phyloP scores from a whole-genome alignment of 163 green algal genomes.

The Chlorella variabilis region DNA sequence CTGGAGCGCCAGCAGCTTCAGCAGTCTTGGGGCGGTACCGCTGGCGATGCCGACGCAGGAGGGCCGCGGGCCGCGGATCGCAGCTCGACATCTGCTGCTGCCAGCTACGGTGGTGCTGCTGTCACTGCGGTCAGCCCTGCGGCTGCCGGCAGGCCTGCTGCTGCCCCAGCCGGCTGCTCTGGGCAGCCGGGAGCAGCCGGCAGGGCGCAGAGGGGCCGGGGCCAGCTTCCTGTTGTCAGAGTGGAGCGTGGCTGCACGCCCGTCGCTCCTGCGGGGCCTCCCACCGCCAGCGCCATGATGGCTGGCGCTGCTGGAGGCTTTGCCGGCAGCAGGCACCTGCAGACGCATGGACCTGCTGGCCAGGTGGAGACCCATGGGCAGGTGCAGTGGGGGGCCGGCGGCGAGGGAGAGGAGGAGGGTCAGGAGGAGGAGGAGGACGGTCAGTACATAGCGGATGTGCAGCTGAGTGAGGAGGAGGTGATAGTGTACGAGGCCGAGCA shows the following conservation, averaged over 20 bases:
- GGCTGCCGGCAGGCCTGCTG: neutral
- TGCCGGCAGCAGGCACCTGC: neutral
- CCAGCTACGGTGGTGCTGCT: no score
- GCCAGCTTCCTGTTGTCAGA: neutral
- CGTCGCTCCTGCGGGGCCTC: neutral
- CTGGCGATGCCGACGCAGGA: no score
- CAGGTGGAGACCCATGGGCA: neutral
- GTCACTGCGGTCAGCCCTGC: neutral
- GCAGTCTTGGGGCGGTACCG: slow-evolving; percentile 9
- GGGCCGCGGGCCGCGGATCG: no score
- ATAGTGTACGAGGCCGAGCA: neutral
- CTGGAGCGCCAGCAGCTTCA: slow-evolving; percentile 71
- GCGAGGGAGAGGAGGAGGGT: neutral
- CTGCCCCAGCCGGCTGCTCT: neutral
- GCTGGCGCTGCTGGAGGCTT: neutral
- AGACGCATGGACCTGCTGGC: neutral
- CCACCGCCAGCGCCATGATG: no score
- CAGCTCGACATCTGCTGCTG: no score
- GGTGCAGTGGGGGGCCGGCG: neutral
- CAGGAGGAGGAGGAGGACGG: neutral
- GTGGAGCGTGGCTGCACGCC: slow-evolving; percentile 7
- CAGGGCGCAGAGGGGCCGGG: neutral
- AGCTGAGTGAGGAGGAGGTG: neutral
- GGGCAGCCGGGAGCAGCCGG: neutral
- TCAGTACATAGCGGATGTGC: neutral